A percentile compares a stretch with the other conserved stretches of the same genome.
Conservation (phyloP, 257 asterid genomes). For the Primulina eburnea region DNA sequence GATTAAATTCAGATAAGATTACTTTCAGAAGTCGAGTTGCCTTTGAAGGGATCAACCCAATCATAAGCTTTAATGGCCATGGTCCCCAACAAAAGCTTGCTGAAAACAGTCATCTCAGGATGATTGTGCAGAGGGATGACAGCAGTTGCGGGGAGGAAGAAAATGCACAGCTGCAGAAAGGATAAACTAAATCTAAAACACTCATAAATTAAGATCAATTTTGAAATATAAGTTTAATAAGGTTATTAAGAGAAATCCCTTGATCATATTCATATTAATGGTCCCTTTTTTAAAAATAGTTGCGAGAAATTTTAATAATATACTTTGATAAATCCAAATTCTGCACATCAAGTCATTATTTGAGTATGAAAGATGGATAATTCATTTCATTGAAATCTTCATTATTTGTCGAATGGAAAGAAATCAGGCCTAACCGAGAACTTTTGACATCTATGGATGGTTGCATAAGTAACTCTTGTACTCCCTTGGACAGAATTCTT, state of each 20-base stretch:
- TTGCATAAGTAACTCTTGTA: constrained; percentile 62
- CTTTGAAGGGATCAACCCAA: constrained; percentile 42
- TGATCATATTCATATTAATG: too few species aligned
- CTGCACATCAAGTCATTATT: too few species aligned
- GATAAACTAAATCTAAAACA: not conserved
- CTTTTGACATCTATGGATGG: constrained; percentile 50
- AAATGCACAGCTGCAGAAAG: constrained; percentile 60
- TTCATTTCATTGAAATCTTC: too few species aligned
- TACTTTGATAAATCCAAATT: too few species aligned
- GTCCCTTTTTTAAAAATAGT: too few species aligned
- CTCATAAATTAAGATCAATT: not conserved
- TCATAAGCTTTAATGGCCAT: constrained; percentile 88
- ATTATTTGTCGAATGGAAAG: not conserved
- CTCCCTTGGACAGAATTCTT: constrained; percentile 36
- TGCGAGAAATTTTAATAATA: too few species aligned
- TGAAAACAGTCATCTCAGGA: constrained; percentile 87
- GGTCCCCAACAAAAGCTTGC: constrained; percentile 74
- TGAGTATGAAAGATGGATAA: too few species aligned
- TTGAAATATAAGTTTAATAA: not conserved
- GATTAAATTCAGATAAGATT: not conserved
- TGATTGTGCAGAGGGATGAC: constrained; percentile 94
- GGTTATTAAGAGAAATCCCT: not conserved
- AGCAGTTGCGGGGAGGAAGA: constrained; percentile 62
- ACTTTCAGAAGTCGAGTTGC: constrained; percentile 37
- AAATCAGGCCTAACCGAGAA: constrained; percentile 50